Evolutionary conservation across 331 rosid species (phyloP).

Genomic region (Pyracantha coccinea): DNA sequence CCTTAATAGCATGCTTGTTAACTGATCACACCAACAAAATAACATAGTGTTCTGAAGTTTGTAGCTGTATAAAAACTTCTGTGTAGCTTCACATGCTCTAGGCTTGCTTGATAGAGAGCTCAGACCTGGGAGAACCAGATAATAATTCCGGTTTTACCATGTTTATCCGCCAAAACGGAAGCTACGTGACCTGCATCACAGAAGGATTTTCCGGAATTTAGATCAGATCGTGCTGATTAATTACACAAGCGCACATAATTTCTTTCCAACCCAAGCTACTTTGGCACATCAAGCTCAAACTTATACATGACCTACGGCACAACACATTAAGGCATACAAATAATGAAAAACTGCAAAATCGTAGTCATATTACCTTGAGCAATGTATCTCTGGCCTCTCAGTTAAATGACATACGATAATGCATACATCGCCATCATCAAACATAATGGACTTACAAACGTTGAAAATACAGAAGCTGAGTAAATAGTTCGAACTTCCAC

Average conservation of each 20-base stretch:
- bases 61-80: no score
- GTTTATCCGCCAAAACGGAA: background rate
- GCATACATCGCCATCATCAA: background rate
- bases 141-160: background rate
- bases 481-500: background rate
- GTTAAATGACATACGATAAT: background rate
- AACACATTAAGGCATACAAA: background rate
- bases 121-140: background rate
- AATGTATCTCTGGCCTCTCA: background rate
- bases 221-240: background rate
- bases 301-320: background rate
- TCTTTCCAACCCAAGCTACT: background rate
- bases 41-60: background rate
- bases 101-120: background rate
- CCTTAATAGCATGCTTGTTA: background rate
- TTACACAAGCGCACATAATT: background rate
- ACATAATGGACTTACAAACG: background rate
- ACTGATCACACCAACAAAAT: background rate
- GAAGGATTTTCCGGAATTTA: background rate
- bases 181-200: background rate
- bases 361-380: background rate
- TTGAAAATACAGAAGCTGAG: background rate
- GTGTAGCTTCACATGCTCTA: background rate
- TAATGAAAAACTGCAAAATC: background rate
- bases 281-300: background rate